These are phyloP conservation scores for Euptelea pleiosperma DNA, from an alignment of 164 flowering plant genomes.

Conservation along the genomic window DNA sequence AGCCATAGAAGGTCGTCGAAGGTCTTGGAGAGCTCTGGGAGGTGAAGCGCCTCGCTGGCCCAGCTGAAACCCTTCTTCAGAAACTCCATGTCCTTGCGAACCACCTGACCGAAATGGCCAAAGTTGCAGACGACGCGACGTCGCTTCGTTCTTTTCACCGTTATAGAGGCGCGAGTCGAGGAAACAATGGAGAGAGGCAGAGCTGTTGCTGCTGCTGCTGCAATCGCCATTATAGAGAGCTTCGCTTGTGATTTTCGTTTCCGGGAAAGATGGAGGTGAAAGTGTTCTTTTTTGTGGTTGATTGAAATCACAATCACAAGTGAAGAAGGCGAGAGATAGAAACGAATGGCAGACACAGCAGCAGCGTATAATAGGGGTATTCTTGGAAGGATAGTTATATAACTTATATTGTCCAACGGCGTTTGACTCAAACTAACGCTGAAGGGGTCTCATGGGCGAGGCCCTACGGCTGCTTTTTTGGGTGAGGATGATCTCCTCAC, in stretches of 20 bases:
- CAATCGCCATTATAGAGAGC: conserved; percentile 18
- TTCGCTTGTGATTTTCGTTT: neutral
- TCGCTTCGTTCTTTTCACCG: conserved; percentile 2
- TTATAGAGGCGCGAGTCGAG: neutral
- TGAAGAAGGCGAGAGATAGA: neutral
- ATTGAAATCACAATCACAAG: too few relatives aligned
- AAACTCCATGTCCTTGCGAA: conserved; percentile 65
- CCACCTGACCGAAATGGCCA: conserved; percentile 43
- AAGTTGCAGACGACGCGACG: conserved; percentile 24
- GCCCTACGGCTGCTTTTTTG: too few relatives aligned
- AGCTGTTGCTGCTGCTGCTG: conserved; percentile 6
- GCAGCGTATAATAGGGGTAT: too few relatives aligned
- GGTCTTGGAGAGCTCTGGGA: conserved; percentile 52
- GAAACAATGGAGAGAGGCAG: conserved; percentile 8
- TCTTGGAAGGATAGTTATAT: too few relatives aligned
- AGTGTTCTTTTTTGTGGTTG: neutral
- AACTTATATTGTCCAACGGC: too few relatives aligned
- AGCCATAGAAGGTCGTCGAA: conserved; percentile 71
- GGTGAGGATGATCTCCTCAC: too few relatives aligned
- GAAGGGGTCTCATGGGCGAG: too few relatives aligned
- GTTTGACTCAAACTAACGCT: too few relatives aligned
- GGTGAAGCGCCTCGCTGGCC: conserved; percentile 49
- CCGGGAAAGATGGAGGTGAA: neutral
- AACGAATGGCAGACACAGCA: neutral
- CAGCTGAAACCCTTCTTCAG: conserved; percentile 46